phyloP scores from a whole-genome alignment of 441 rosid species.

The Populus tomentosa region DNA sequence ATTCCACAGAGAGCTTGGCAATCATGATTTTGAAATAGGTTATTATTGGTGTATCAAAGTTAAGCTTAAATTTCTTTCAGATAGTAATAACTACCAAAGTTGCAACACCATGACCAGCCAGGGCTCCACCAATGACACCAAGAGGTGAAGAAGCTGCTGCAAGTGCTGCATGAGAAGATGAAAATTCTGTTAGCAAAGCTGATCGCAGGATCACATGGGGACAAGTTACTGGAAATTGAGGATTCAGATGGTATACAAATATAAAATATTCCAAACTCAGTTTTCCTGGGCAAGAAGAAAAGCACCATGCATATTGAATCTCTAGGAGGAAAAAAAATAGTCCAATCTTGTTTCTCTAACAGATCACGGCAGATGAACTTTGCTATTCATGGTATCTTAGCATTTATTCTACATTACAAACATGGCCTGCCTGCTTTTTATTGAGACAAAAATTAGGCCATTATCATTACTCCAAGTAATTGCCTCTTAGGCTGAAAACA shows the following conservation, averaged over 20 bases:
- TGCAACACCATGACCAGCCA: slow-evolving; percentile 89
- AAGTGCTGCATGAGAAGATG: slow-evolving; percentile 52
- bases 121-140: slow-evolving; percentile 68
- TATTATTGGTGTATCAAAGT: not conserved
- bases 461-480: not conserved
- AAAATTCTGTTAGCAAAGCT: no score
- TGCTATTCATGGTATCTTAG: not conserved
- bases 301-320: not conserved
- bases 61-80: not conserved
- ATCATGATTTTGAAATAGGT: not conserved
- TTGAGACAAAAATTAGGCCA: not conserved
- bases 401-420: not conserved
- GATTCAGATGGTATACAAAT: not conserved
- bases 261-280: not conserved
- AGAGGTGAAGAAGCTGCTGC: slow-evolving; percentile 92
- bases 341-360: not conserved
- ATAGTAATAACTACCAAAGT: slow-evolving; percentile 53
- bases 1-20: not conserved
- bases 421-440: not conserved
- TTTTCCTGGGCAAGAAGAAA: not conserved
- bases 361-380: not conserved
- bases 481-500: not conserved
- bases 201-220: slow-evolving; percentile 7
- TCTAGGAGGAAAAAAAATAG: no score
- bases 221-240: not conserved